Conservation (phyloP, 2,329 filamentous ascomycete genomes). For the Rugonectria rugulosa region DNA sequence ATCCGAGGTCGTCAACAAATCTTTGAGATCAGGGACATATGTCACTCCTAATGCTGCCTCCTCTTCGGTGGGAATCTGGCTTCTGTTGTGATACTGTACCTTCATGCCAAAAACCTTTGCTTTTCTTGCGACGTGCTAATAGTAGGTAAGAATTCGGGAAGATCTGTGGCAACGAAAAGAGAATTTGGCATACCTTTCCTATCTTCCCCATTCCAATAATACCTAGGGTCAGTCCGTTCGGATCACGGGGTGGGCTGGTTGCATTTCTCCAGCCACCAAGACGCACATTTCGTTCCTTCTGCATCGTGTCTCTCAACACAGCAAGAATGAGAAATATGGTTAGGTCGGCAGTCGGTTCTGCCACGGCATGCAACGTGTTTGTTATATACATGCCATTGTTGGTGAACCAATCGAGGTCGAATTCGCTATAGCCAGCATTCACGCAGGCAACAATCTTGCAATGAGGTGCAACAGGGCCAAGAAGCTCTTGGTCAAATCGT, state of each 20-base stretch:
- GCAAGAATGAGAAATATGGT: slow-evolving; percentile 84
- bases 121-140: slow-evolving; percentile 77
- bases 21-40: too few relatives aligned
- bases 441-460: too few relatives aligned
- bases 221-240: slow-evolving; percentile 78
- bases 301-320: too few relatives aligned
- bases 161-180: too few relatives aligned
- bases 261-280: too few relatives aligned
- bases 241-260: slow-evolving; percentile 78
- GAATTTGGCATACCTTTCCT: too few relatives aligned
- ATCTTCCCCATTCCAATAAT: slow-evolving; percentile 90
- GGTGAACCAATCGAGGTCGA: slow-evolving; percentile 77
- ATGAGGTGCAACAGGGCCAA: too few relatives aligned
- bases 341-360: slow-evolving; percentile 84
- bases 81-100: slow-evolving; percentile 78
- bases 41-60: too few relatives aligned
- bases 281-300: too few relatives aligned
- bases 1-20: too few relatives aligned
- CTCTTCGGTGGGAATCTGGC: slow-evolving; percentile 61
- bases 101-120: slow-evolving; percentile 79
- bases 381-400: slow-evolving; percentile 73
- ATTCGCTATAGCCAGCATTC: slow-evolving; percentile 86
- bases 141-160: too few relatives aligned
- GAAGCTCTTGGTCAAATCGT: too few relatives aligned
- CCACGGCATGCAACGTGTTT: slow-evolving; percentile 81